Percentiles rank a stretch among this genome's conserved stretches.
These are phyloP conservation scores for Hymenoscyphus scutula DNA, from an alignment of 2,329 filamentous ascomycete species.

Conservation along the genomic window DNA sequence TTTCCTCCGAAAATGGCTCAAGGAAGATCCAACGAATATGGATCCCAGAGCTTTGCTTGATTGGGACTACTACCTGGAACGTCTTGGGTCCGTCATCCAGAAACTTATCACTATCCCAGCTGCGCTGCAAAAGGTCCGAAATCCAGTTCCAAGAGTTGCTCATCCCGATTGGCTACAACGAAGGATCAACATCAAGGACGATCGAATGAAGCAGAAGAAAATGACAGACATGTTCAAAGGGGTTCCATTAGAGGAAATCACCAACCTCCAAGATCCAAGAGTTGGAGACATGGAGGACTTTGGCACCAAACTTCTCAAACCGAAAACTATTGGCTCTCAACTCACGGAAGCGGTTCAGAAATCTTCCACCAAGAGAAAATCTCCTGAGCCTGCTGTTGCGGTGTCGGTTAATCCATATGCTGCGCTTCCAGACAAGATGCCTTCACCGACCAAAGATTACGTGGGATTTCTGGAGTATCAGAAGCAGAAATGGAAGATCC, in stretches of 20 bases:
- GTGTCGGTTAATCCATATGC: slow-evolving; percentile 76
- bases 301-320: slow-evolving; percentile 64
- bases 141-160: slow-evolving; percentile 87
- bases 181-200: slow-evolving; percentile 90
- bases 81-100: slow-evolving; percentile 94
- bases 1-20: slow-evolving; percentile 93
- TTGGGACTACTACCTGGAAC: slow-evolving; percentile 96
- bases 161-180: slow-evolving; percentile 97
- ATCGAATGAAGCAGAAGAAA: slow-evolving; percentile 98
- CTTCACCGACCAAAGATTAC: slow-evolving; percentile 82
- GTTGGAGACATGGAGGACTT: slow-evolving; percentile 79
- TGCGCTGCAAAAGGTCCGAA: slow-evolving; percentile 89
- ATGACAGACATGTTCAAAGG: slow-evolving; percentile 88
- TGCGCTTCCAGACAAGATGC: slow-evolving; percentile 78
- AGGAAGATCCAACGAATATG: slow-evolving; percentile 86
- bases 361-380: slow-evolving; percentile 67
- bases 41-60: slow-evolving; percentile 88
- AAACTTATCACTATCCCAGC: slow-evolving; percentile 99
- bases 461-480: slow-evolving; percentile 86
- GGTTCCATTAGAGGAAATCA: slow-evolving; percentile 70
- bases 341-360: slow-evolving; percentile 48
- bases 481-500: slow-evolving; percentile 98
- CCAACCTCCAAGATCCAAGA: slow-evolving; percentile 56
- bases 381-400: slow-evolving; percentile 59
- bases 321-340: slow-evolving; percentile 54